Evolutionary conservation across 2,329 filamentous ascomycete genomes (phyloP).

Genomic region (Phyllosticta citrichinensis): DNA sequence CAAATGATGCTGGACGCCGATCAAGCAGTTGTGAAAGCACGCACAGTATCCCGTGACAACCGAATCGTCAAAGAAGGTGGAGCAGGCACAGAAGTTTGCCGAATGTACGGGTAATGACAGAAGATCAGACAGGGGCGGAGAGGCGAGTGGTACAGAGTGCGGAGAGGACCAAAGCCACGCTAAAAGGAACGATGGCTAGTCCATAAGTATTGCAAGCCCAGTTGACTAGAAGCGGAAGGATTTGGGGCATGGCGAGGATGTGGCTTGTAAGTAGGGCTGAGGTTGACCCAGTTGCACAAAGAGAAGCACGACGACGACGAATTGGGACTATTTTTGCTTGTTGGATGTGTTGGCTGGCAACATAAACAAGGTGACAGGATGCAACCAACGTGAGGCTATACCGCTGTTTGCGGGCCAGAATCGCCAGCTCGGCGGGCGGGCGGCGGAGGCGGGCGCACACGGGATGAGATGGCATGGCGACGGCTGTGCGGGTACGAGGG

Average conservation of each 20-base stretch:
- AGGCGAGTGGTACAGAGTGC: not conserved
- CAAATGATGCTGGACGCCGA: conserved; percentile 4
- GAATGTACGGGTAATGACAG: not conserved
- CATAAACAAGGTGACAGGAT: not conserved
- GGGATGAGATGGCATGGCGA: not conserved
- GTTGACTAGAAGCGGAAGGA: not conserved
- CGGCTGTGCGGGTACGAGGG: not conserved
- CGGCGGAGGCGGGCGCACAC: not conserved
- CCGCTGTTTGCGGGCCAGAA: not conserved
- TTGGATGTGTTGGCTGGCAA: not conserved
- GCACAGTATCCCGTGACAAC: not conserved
- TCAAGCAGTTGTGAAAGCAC: not conserved
- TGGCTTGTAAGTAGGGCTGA: not conserved
- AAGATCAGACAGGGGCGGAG: not conserved
- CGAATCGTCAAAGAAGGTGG: not conserved
- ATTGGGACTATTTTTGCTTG: not conserved
- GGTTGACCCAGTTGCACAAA: not conserved
- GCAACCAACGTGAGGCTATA: not conserved
- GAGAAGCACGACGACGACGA: not conserved
- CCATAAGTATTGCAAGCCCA: not conserved
- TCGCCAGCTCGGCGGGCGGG: not conserved
- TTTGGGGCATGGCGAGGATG: not conserved
- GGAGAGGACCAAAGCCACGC: not conserved
- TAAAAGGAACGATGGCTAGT: not conserved
- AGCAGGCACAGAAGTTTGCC: not conserved